These are phyloP conservation scores for Castanea crenata DNA, from an alignment of 306 rosid genomes.

Conservation along the genomic window DNA sequence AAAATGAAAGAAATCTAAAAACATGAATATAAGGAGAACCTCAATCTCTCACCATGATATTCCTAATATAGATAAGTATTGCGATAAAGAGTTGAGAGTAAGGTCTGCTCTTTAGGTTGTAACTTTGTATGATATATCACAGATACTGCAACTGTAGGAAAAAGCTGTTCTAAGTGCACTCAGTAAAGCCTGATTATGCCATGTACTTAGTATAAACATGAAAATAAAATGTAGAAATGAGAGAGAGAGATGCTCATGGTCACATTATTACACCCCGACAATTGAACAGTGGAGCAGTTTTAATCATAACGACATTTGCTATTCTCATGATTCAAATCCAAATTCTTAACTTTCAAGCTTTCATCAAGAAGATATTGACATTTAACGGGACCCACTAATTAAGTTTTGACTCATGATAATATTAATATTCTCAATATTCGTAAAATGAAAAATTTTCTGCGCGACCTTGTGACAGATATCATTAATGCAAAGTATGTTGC, in stretches of 20 bases:
- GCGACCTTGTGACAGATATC: slow-evolving; percentile 6
- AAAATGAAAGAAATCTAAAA: too few relatives aligned
- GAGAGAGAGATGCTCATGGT: not conserved
- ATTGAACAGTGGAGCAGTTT: slow-evolving; percentile 18
- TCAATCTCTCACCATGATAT: too few relatives aligned
- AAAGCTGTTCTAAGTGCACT: not conserved
- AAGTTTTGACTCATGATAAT: slow-evolving; percentile 24
- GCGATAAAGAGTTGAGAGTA: too few relatives aligned
- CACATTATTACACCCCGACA: slow-evolving; percentile 23
- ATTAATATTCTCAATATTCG: not conserved
- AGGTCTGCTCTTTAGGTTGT: too few relatives aligned
- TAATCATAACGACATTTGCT: slow-evolving; percentile 14
- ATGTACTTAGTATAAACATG: not conserved
- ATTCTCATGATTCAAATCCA: not conserved
- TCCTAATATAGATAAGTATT: too few relatives aligned
- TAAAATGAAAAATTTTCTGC: not conserved
- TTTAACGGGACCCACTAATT: slow-evolving; percentile 16
- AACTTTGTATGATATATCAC: too few relatives aligned
- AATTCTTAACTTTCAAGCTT: slow-evolving; percentile 11
- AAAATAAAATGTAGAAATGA: not conserved
- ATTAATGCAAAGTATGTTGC: slow-evolving; percentile 6
- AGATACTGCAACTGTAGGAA: too few relatives aligned
- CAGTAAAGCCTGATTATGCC: not conserved
- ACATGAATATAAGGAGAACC: too few relatives aligned
- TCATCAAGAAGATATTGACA: slow-evolving; percentile 14